These are phyloP conservation scores for Auricularia sp. DNA, from an alignment of 768 basidiomycete species.

Conservation along the genomic window DNA sequence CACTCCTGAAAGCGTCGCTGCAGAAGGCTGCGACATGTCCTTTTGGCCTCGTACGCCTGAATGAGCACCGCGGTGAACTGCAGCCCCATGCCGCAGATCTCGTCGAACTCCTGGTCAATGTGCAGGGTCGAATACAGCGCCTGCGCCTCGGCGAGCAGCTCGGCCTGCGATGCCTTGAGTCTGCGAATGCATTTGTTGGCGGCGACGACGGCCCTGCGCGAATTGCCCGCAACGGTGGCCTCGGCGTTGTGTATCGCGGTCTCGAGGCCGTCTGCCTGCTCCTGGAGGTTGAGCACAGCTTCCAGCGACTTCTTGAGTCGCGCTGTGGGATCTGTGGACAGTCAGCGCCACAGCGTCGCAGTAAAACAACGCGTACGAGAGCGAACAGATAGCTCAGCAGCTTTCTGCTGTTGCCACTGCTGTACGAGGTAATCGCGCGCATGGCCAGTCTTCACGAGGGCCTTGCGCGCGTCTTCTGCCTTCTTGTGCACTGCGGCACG, in stretches of 20 bases:
- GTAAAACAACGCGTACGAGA: constrained; percentile 17
- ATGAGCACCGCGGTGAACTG: constrained; percentile 24
- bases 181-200: not conserved
- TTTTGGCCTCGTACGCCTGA: constrained; percentile 28
- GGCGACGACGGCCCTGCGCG: not conserved
- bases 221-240: constrained; percentile 5
- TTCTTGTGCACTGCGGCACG: constrained; percentile 12
- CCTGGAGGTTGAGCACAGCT: constrained; percentile 21
- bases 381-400: constrained; percentile 20
- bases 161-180: not conserved
- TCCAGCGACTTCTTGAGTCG: constrained; percentile 25
- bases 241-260: constrained; percentile 11
- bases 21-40: constrained; percentile 25
- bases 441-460: constrained; percentile 14
- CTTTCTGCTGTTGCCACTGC: constrained; percentile 26
- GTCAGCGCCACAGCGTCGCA: too few relatives aligned
- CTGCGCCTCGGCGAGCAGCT: constrained; percentile 20
- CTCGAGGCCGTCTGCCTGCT: constrained; percentile 17
- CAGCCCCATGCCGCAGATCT: constrained; percentile 20
- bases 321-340: constrained; percentile 4
- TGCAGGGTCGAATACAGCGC: constrained; percentile 26
- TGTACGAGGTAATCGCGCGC: constrained; percentile 11
- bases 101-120: constrained; percentile 22
- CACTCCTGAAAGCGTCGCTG: constrained; percentile 28
- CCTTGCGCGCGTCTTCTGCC: constrained; percentile 5